Evolutionary conservation across 495 filamentous ascomycete species (phyloP).

Genomic region (Peziza echinospora): DNA sequence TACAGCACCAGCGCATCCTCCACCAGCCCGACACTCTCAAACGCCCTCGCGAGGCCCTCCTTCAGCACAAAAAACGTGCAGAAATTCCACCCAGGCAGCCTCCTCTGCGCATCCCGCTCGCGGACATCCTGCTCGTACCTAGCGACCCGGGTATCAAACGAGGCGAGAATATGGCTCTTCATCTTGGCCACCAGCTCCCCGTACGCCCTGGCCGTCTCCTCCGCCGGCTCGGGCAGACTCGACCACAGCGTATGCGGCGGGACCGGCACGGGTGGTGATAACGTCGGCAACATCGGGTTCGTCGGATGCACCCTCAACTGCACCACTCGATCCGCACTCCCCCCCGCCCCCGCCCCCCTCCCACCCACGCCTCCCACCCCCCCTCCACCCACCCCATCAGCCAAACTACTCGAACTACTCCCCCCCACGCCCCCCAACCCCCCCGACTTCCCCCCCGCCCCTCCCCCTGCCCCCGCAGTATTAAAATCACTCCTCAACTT

Average conservation of each 20-base stretch:
- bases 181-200: constrained; percentile 68
- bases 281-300: constrained; percentile 18
- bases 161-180: constrained; percentile 64
- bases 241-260: constrained; percentile 12
- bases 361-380: constrained; percentile 77
- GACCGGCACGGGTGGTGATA: constrained; percentile 15
- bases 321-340: constrained; percentile 52
- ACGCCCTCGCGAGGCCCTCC: constrained; percentile 76
- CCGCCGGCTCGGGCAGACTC: constrained; percentile 32
- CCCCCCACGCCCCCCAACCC: constrained; percentile 71
- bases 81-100: constrained; percentile 91
- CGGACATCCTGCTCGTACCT: constrained; percentile 96
- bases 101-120: constrained; percentile 74
- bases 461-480: constrained; percentile 43
- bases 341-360: constrained; percentile 75
- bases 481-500: constrained; percentile 88
- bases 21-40: constrained; percentile 87
- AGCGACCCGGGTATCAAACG: constrained; percentile 72
- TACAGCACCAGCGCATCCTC: constrained; percentile 87
- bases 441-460: constrained; percentile 51
- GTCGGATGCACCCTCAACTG: constrained; percentile 52
- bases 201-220: constrained; percentile 53
- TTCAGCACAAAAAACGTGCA: constrained; percentile 97
- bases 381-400: too few species aligned
- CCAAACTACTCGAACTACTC: too few species aligned